Base-by-base conservation (phyloP, 2,329 filamentous ascomycete species). In the Sarocladium brachiariae region DNA sequence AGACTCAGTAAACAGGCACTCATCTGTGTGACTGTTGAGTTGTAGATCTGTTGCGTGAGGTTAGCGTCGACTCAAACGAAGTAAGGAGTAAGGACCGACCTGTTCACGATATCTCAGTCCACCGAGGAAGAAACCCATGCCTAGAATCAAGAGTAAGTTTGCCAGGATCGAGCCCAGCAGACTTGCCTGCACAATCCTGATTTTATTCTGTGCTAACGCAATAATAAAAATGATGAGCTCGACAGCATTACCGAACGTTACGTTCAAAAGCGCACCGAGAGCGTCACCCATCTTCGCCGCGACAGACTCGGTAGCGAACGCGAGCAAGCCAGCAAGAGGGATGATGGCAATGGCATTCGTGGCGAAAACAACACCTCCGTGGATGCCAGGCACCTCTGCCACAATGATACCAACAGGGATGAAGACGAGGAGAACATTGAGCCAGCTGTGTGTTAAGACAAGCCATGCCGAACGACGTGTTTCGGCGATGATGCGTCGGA, bases 21-120 rank as follows among this genome's bases (percentile, higher is more conserved):
- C 89, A 96, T 96, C 65, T 96, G 90, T 1, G 90, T 96, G 52
- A 96, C 89, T 19, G 89, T 96, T 69, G 84, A 93, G 70, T 96
- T 96, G 71, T 96, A 96, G 55, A 96, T 84, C 80, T 87, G 46
- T 19, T 33, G 24, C 13, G 27, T 19, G 5, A 27, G 16, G 23
- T 49, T 10, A 47, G 38, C 19, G 7, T 37, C 10, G 9, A 41
- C 38, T 41, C 38, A 23, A 21, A 18, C 23, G 33, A 6, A 16
- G 7, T 8, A 16, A 16, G 33, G 14, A 35, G 8, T 35, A 3
- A 13, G 4, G 16, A 58, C 71, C 54, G 61, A 83, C 82, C 73
- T 96, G 91, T 71, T 96, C 91, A 64, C 87, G 85, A 66, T 83
- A 96, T 55, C 89, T 84, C 50, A 96, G 72, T 55, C 90, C 91